These are phyloP conservation scores for Cordia subcordata DNA, from an alignment of 257 asterid species.

Conservation along the genomic window DNA sequence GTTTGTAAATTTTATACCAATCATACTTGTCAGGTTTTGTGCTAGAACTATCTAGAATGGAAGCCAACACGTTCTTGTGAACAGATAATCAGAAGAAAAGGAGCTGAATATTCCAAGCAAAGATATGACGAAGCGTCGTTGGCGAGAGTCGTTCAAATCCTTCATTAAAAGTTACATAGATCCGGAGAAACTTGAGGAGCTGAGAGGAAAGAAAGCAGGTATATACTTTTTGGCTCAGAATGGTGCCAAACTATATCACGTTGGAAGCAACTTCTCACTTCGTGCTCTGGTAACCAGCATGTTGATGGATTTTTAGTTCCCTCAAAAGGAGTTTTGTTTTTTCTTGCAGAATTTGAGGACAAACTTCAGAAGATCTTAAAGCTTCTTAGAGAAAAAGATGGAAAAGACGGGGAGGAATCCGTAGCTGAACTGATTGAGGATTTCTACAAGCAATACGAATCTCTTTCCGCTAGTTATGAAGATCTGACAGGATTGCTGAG, in stretches of 20 bases:
- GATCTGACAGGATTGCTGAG: slow-evolving; percentile 69
- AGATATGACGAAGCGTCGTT: slow-evolving; percentile 58
- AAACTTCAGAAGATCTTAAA: slow-evolving; percentile 66
- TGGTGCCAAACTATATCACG: too few relatives aligned
- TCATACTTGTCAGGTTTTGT: too few relatives aligned
- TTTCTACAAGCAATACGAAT: slow-evolving; percentile 58
- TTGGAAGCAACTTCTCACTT: too few relatives aligned
- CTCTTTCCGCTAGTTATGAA: slow-evolving; percentile 67
- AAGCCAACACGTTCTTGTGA: too few relatives aligned
- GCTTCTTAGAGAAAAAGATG: slow-evolving; percentile 46
- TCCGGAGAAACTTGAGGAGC: slow-evolving; percentile 50
- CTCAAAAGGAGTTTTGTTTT: neutral
- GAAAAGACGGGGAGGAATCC: slow-evolving; percentile 44
- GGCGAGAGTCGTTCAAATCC: slow-evolving; percentile 46
- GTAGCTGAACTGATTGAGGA: slow-evolving; percentile 51
- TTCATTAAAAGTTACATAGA: slow-evolving; percentile 47
- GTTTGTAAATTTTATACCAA: too few relatives aligned
- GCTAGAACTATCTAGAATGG: too few relatives aligned
- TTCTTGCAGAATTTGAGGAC: slow-evolving; percentile 62
- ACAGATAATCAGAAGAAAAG: neutral
- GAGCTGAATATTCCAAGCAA: slow-evolving; percentile 20
- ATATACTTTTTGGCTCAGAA: slow-evolving; percentile 3
- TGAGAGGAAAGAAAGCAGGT: slow-evolving; percentile 64
- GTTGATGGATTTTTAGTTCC: too few relatives aligned
- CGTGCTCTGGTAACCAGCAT: too few relatives aligned